Base-by-base conservation (phyloP, 1,284 basidiomycete genomes). In the Microbotryomycetes sp. region DNA sequence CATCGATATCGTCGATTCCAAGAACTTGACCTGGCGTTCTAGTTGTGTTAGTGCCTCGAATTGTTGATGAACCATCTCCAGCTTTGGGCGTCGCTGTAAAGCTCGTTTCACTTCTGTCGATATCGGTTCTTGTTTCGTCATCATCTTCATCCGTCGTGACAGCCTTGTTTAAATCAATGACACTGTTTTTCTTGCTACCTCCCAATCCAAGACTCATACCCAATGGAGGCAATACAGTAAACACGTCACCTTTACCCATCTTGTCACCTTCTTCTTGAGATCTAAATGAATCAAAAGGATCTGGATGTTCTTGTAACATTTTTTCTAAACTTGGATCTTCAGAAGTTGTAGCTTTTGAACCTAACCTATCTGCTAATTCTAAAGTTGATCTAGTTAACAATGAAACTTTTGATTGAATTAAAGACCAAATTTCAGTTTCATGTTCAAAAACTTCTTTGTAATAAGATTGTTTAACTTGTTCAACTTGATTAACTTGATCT, bases 311-410 rank as follows among this genome's bases (percentile, higher is more conserved):
- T 7, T 74, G 62, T 4, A 76, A 67, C 70, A 77, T 73, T 46
- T 70, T 64, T 57, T 78, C 77, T 36, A 78, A 70, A n/a, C 74
- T 69, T 19, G 77, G 75, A 62, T 78, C 77, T n/a, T n/a, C n/a
- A n/a, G n/a, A n/a, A 12, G 72, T 63, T 2, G 73, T 70, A 0
- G 68, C 75, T 58, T 78, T 78, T 9, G 74, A 73, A 6, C 75
- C 71, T 56, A 78, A 71, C 2, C 77, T 66, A 32, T 78, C 77
- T 23, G 69, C 64, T 12, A 72, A 60, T 59, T 72, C 71, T 26
- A 72, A 59, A 3, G 70, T 68, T 6, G 70, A 72, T 25, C 70
- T 62, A 9, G 70, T 52, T 22, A 72, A 51, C 4, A 70, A 55
- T 23, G 69, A 61, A 46, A 69, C 70, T 56, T 70, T 72, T 56